Conservation (phyloP, 1,139 yeast species). For the Hyphopichia burtonii region DNA sequence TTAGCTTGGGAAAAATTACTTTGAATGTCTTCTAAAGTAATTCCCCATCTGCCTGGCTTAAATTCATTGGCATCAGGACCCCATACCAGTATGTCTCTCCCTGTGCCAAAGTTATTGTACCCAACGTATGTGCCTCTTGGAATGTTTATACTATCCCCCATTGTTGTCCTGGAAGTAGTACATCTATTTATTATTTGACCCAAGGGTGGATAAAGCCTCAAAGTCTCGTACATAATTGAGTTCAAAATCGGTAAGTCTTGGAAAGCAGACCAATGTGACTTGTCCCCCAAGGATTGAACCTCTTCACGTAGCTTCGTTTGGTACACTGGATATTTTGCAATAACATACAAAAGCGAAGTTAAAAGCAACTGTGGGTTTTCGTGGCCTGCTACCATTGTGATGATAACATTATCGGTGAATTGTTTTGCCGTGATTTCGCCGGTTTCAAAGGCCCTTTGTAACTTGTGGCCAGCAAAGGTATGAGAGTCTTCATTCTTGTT, state of each 20-base stretch:
- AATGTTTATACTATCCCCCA: slow-evolving; percentile 44
- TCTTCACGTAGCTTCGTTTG: slow-evolving; percentile 39
- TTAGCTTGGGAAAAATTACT: slow-evolving; percentile 43
- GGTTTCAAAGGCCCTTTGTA: slow-evolving; percentile 36
- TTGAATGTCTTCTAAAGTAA: slow-evolving; percentile 29
- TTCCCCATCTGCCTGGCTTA: slow-evolving; percentile 60
- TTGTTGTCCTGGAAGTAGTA: slow-evolving; percentile 33
- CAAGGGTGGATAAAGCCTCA: slow-evolving; percentile 56
- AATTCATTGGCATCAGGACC: slow-evolving; percentile 49
- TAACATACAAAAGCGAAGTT: slow-evolving; percentile 46
- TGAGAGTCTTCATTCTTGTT: slow-evolving; percentile 20
- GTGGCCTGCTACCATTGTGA: slow-evolving; percentile 60
- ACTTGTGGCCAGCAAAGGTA: slow-evolving; percentile 24
- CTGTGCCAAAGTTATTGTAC: slow-evolving; percentile 56
- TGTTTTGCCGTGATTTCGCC: slow-evolving; percentile 44
- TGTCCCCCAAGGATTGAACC: slow-evolving; percentile 8
- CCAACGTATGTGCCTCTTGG: slow-evolving; percentile 60
- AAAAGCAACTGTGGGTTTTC: slow-evolving; percentile 60
- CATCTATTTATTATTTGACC: slow-evolving; percentile 57
- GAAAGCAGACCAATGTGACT: neutral
- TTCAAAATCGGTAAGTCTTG: slow-evolving; percentile 16
- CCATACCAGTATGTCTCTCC: slow-evolving; percentile 51
- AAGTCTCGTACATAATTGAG: slow-evolving; percentile 48
- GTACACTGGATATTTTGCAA: slow-evolving; percentile 39
- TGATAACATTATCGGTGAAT: slow-evolving; percentile 56